A percentile compares a stretch with the other conserved stretches of the same genome.
phyloP scores from a whole-genome alignment of 2,329 filamentous ascomycete species.

The Beauveria varroae region DNA sequence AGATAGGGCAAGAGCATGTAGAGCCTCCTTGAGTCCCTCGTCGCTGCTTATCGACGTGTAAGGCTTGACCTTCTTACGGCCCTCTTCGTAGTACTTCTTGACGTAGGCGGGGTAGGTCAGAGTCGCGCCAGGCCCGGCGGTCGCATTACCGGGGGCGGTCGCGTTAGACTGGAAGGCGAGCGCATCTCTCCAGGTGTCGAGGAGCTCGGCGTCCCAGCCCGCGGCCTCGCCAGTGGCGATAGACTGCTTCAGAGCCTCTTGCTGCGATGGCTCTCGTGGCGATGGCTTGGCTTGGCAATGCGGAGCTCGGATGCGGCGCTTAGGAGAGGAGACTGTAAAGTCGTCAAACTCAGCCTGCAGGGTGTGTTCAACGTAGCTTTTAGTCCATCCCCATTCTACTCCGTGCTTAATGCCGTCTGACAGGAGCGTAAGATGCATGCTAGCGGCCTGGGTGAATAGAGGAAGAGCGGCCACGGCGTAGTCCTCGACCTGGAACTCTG shows the following conservation, averaged over 20 bases:
- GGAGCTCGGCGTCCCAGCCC: neutral
- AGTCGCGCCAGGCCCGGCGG: neutral
- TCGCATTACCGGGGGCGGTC: neutral
- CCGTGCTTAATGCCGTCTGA: neutral
- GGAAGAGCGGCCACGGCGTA: neutral
- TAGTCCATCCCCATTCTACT: neutral
- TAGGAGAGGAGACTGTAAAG: too few relatives aligned
- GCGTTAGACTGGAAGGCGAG: too few relatives aligned
- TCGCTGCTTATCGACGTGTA: too few relatives aligned
- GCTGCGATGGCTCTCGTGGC: neutral
- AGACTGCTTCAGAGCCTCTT: neutral
- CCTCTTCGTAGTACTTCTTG: neutral
- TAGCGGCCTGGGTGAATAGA: neutral
- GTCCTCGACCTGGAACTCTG: neutral
- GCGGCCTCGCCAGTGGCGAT: neutral
- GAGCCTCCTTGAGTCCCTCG: neutral
- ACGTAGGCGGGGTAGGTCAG: neutral
- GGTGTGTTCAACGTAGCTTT: too few relatives aligned
- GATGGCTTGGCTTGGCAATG: neutral
- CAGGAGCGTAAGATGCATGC: neutral
- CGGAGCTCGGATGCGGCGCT: neutral
- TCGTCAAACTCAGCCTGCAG: neutral
- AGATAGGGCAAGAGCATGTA: neutral
- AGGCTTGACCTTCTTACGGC: neutral
- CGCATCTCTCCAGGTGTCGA: neutral